Evolutionary conservation across 179 eudicot genomes (phyloP).

Genomic region (Patellifolia procumbens): DNA sequence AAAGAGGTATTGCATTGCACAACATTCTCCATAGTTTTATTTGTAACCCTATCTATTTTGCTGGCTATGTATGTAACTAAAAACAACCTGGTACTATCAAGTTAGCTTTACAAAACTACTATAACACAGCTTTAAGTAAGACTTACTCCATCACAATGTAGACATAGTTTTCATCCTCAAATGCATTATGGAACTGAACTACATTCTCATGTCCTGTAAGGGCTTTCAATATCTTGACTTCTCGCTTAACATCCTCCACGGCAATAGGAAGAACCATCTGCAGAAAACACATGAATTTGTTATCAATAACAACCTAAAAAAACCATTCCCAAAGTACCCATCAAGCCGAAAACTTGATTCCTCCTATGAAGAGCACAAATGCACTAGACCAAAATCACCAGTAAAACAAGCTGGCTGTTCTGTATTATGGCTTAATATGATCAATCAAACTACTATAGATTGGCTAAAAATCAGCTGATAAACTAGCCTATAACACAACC

Average conservation of each 20-base stretch:
- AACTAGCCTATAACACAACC: background rate
- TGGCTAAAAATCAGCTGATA: background rate
- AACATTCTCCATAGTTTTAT: background rate
- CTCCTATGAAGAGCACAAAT: background rate
- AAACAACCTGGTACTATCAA: background rate
- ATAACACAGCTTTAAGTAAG: background rate
- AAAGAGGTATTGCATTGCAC: background rate
- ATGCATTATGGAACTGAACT: slow-evolving; percentile 90
- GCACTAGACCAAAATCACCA: background rate
- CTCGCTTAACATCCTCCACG: slow-evolving; percentile 98
- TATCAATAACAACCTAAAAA: background rate
- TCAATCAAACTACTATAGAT: background rate
- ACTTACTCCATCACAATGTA: slow-evolving; percentile 99
- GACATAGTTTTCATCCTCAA: slow-evolving; percentile 86
- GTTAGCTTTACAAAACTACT: background rate
- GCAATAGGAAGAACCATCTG: slow-evolving; percentile 96
- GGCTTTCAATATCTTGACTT: slow-evolving; percentile 91
- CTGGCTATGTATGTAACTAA: background rate
- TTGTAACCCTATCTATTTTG: background rate
- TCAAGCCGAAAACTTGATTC: too few species aligned
- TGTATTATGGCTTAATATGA: background rate
- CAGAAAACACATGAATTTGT: slow-evolving; percentile 9
- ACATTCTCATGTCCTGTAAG: slow-evolving; percentile 96
- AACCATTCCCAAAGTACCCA: too few species aligned
- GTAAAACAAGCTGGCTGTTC: background rate